These are phyloP conservation scores for Pythium myriotylum DNA, from an alignment of 352 stramenopile species.

Conservation along the genomic window DNA sequence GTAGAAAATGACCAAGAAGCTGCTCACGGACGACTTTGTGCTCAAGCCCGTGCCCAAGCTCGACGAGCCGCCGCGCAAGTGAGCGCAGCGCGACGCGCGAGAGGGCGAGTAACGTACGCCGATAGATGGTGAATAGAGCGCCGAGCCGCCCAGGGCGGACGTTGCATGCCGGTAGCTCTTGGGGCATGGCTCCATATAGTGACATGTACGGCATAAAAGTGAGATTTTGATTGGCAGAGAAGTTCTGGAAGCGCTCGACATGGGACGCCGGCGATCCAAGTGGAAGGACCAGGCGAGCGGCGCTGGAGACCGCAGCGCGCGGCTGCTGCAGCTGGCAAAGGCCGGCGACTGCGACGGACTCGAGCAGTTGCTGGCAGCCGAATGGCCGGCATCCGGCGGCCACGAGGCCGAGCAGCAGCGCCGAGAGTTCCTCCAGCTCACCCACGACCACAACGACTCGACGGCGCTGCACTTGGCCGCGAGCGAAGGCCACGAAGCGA, in stretches of 20 bases:
- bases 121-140: conserved; percentile 6
- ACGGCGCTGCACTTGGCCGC: conserved; percentile 69
- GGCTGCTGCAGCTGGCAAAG: conserved; percentile 59
- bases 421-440: conserved; percentile 56
- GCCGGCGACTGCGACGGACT: conserved; percentile 39
- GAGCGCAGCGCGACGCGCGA: not conserved
- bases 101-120: not conserved
- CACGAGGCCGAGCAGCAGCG: conserved; percentile 22
- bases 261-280: conserved; percentile 71
- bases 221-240: conserved; percentile 2
- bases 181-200: not conserved
- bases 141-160: too few species aligned
- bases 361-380: conserved; percentile 30
- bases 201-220: conserved; percentile 12
- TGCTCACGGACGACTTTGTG: conserved; percentile 82
- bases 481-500: conserved; percentile 49
- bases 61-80: conserved; percentile 31
- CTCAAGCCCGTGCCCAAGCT: conserved; percentile 75
- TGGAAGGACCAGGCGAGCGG: conserved; percentile 53
- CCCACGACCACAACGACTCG: conserved; percentile 67
- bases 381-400: conserved; percentile 6
- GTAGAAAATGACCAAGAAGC: conserved; percentile 86
- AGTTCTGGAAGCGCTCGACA: conserved; percentile 16
- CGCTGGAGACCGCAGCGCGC: conserved; percentile 33
- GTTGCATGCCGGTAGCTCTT: too few species aligned